Conservation (phyloP, 2,329 filamentous ascomycete genomes). For the Blastomyces silverae region DNA sequence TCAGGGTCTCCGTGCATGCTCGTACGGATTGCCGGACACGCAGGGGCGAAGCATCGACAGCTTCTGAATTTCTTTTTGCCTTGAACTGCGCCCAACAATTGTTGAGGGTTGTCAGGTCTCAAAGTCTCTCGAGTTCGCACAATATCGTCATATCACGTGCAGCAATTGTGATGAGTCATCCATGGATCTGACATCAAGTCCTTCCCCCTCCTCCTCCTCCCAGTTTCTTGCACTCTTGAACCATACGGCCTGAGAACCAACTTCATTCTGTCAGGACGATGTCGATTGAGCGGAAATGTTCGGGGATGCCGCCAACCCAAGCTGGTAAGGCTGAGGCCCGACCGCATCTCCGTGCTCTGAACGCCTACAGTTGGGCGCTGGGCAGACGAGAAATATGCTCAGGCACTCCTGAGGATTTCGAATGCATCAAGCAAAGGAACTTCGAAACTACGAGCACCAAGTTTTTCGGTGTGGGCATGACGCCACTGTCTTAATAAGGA, state of each 20-base stretch:
- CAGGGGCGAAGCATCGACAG: not conserved
- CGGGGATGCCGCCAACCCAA: not conserved
- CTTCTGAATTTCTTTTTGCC: not conserved
- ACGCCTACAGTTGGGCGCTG: not conserved
- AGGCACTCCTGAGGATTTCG: not conserved
- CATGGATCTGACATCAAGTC: too few relatives aligned
- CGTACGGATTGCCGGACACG: too few relatives aligned
- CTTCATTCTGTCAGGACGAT: not conserved
- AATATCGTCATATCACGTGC: conserved; percentile 5
- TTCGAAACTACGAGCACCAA: not conserved
- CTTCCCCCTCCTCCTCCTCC: too few relatives aligned
- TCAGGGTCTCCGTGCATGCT: not conserved
- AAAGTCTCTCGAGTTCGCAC: too few relatives aligned
- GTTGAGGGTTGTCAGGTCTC: not conserved
- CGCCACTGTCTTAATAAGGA: too few relatives aligned
- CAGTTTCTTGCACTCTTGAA: too few relatives aligned
- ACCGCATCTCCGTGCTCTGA: not conserved
- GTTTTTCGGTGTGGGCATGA: not conserved
- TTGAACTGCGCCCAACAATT: not conserved
- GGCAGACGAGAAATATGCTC: not conserved
- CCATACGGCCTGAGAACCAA: not conserved
- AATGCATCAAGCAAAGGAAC: not conserved
- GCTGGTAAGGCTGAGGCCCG: not conserved
- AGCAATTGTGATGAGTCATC: not conserved
- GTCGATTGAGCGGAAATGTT: not conserved